These are phyloP conservation scores for Cadophora luteo-olivacea DNA, from an alignment of 2,329 filamentous ascomycete species.

Conservation along the genomic window DNA sequence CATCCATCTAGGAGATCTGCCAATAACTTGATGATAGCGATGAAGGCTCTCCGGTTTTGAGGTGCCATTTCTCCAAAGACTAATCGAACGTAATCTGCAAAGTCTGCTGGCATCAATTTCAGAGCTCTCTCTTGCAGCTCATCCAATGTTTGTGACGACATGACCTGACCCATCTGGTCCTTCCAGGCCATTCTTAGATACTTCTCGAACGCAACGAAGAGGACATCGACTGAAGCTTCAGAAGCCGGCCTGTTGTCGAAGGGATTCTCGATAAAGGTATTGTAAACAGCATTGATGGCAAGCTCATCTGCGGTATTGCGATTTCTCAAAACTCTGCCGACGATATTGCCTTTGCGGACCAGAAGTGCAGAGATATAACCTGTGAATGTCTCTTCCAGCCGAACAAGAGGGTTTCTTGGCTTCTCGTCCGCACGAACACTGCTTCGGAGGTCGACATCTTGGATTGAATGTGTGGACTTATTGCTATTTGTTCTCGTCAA, in stretches of 20 bases:
- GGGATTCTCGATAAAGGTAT: slow-evolving; percentile 83
- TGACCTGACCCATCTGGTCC: slow-evolving; percentile 84
- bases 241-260: slow-evolving; percentile 76
- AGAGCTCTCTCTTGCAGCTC: slow-evolving; percentile 74
- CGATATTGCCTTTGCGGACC: slow-evolving; percentile 84
- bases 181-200: slow-evolving; percentile 89
- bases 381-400: slow-evolving; percentile 83
- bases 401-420: slow-evolving; percentile 70
- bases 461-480: slow-evolving; percentile 40
- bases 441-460: slow-evolving; percentile 41
- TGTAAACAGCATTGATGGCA: slow-evolving; percentile 88
- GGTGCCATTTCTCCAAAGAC: slow-evolving; percentile 71
- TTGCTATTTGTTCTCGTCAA: slow-evolving; percentile 41
- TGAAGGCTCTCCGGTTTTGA: slow-evolving; percentile 78
- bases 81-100: slow-evolving; percentile 71
- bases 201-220: slow-evolving; percentile 93
- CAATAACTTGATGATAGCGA: slow-evolving; percentile 82
- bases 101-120: slow-evolving; percentile 74
- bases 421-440: slow-evolving; percentile 52
- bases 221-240: slow-evolving; percentile 79
- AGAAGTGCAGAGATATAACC: slow-evolving; percentile 84
- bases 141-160: slow-evolving; percentile 74
- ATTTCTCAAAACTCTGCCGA: slow-evolving; percentile 77
- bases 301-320: slow-evolving; percentile 76
- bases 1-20: slow-evolving; percentile 89